These are phyloP conservation scores for Penicillium oxalicum DNA, from an alignment of 2,329 filamentous ascomycete genomes.

Conservation along the genomic window DNA sequence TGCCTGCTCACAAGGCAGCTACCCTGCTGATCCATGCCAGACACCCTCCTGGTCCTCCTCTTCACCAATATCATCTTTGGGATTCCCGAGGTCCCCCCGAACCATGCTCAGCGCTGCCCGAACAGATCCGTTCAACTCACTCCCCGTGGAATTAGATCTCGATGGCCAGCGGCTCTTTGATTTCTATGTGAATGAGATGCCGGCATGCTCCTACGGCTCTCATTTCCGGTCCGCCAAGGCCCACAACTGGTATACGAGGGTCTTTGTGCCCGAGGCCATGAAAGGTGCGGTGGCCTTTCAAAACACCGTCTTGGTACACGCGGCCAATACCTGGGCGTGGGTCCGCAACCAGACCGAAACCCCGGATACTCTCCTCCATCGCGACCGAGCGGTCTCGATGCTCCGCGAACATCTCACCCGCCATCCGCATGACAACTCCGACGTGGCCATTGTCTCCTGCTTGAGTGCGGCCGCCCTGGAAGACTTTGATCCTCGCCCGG, in stretches of 20 bases:
- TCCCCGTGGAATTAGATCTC: conserved; percentile 28
- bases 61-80: conserved; percentile 11
- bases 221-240: conserved; percentile 29
- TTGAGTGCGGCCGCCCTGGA: conserved; percentile 37
- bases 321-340: conserved; percentile 36
- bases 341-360: conserved; percentile 31
- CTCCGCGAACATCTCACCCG: conserved; percentile 29
- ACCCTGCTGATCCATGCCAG: conserved; percentile 9
- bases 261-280: conserved; percentile 39
- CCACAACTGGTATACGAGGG: conserved; percentile 35
- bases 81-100: conserved; percentile 22
- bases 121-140: conserved; percentile 34
- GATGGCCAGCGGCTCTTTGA: conserved; percentile 34
- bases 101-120: conserved; percentile 33
- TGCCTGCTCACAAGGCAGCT: conserved; percentile 6
- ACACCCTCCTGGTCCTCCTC: conserved; percentile 14
- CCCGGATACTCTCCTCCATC: conserved; percentile 26
- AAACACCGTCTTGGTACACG: conserved; percentile 36
- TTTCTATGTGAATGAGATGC: conserved; percentile 39
- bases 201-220: conserved; percentile 35
- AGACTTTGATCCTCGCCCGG: conserved; percentile 36
- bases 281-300: conserved; percentile 35
- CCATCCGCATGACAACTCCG: conserved; percentile 30
- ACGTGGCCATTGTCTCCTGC: conserved; percentile 36
- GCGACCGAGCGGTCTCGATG: conserved; percentile 29